phyloP scores from a whole-genome alignment of 176 grass and related monocot species.

The Eragrostis curvula region DNA sequence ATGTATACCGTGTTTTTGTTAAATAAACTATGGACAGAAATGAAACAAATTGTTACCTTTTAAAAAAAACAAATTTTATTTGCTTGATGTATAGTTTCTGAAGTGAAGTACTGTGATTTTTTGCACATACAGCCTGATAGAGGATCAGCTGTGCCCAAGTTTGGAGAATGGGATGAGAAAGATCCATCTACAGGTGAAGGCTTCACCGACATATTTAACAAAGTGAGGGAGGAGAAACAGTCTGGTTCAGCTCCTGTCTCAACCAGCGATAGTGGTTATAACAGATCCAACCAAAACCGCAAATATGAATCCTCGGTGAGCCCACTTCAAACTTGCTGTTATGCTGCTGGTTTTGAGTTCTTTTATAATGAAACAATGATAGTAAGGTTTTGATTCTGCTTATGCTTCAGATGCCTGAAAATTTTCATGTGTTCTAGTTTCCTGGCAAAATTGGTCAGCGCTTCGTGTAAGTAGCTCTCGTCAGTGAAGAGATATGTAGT shows the following conservation, averaged over 20 bases:
- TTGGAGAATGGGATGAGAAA: constrained; percentile 92
- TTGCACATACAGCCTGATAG: constrained; percentile 62
- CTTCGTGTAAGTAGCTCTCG: not conserved
- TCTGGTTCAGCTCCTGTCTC: constrained; percentile 35
- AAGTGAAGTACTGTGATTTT: constrained; percentile 17
- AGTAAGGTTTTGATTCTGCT: constrained; percentile 4
- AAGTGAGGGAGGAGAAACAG: constrained; percentile 82
- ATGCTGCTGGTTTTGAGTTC: not conserved
- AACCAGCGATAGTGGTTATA: constrained; percentile 43
- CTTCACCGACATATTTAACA: constrained; percentile 85
- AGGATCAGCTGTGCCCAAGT: constrained; percentile 82
- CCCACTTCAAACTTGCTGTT: constrained; percentile 10
- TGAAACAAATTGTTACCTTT: not conserved
- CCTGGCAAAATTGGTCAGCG: not conserved
- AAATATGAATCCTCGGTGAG: constrained; percentile 66
- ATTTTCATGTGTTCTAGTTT: not conserved
- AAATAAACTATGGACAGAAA: not conserved
- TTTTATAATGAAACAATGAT: not conserved
- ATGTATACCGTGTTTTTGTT: not conserved
- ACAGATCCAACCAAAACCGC: constrained; percentile 49
- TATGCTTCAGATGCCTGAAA: not conserved
- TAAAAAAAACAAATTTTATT: not conserved
- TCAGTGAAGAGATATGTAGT: not conserved
- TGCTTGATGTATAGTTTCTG: constrained; percentile 15
- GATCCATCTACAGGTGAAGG: constrained; percentile 79